A percentile compares a stretch with the other conserved stretches of the same genome.
These are phyloP conservation scores for Clitopilus passeckerianus DNA, from an alignment of 768 basidiomycete species.

Conservation along the genomic window DNA sequence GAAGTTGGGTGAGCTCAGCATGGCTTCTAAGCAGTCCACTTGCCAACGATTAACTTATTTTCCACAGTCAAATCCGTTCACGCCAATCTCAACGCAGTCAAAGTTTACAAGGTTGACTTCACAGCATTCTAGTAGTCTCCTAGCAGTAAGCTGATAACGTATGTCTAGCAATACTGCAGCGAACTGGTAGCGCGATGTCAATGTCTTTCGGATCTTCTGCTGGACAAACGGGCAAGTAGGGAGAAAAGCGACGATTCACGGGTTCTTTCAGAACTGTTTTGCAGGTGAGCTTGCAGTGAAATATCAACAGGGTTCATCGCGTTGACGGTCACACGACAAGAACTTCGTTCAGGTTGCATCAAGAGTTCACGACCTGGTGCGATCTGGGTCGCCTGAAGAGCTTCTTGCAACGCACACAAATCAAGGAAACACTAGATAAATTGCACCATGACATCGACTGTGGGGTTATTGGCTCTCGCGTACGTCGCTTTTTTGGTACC, in stretches of 20 bases:
- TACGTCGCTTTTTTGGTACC: conserved; percentile 12
- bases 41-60: neutral
- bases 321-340: neutral
- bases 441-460: conserved; percentile 32
- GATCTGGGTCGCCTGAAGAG: conserved; percentile 27
- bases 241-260: neutral
- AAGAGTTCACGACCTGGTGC: conserved; percentile 31
- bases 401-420: conserved; percentile 31
- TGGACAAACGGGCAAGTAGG: neutral
- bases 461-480: conserved; percentile 29
- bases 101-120: neutral
- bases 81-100: neutral
- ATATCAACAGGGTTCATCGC: neutral
- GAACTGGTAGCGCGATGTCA: neutral
- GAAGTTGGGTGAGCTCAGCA: neutral
- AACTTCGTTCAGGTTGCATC: conserved; percentile 21
- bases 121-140: neutral
- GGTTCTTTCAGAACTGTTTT: neutral
- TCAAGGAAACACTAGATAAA: conserved; percentile 33
- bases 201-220: neutral
- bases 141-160: neutral
- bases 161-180: neutral
- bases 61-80: neutral
- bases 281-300: neutral
- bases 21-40: neutral